Evolutionary conservation across 179 eudicot genomes (phyloP), one percentile per base, ranked within the genome.

Genomic region (Spinacia oleracea): DNA sequence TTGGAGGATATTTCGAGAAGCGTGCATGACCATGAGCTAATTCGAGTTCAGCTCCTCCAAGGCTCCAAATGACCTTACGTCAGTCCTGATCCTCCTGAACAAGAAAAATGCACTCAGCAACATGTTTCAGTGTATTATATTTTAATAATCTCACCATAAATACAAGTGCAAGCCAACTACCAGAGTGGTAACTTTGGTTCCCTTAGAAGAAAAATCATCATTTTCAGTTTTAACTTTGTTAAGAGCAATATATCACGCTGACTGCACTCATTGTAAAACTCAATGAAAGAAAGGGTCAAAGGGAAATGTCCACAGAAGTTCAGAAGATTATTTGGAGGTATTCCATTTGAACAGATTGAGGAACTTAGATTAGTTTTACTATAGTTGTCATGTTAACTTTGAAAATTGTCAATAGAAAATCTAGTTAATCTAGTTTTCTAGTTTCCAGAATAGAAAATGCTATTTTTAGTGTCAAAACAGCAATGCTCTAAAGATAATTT

Each of bases 11-110:
- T 80, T 94, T 96, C 38, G 99, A 96, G 85, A 94, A 96, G 77
- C 98, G 98, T 76, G 99, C 99, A 87, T 96, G 99, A 50, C 99
- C 99, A 87, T 94, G 99, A 80, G 98, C 99, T 84, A 96, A 82
- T 87, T 96, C 99, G 79, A 96, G 83, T 38, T 98, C 99, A 75
- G 99, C 94, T 40, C n/a, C n/a, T n/a, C n/a, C n/a, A n/a, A n/a
- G n/a, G 94, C 94, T 77, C 99, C 99, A 90, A 96, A 92, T 58
- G 99, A 96, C 99, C 99, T 94, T 68, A 96, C 94, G 75, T 96
- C 99, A 82, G 99, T 98, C 89, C 99, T n/a, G n/a, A n/a, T n/a
- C n/a, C n/a, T n/a, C n/a, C n/a, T 96, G 82, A 29, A 76, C 53
- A 55, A 62, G 51, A 40, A 72, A 55, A 73, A 76, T 35, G 45